phyloP scores from a whole-genome alignment of 2,329 filamentous ascomycete species.

The Fusarium succisae region DNA sequence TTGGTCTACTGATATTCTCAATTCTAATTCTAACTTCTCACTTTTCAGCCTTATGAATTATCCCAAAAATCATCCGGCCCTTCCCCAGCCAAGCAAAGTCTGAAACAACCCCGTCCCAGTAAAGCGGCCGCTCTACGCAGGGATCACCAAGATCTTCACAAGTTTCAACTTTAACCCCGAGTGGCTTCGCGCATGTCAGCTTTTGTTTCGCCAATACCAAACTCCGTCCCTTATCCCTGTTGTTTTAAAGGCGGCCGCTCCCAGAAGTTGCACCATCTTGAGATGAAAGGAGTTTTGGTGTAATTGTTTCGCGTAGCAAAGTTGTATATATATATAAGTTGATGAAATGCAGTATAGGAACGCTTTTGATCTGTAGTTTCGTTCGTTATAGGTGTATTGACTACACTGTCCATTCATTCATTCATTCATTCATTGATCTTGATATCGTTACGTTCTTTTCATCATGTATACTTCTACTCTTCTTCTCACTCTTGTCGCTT shows the following conservation, averaged over 20 bases:
- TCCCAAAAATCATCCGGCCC: not conserved
- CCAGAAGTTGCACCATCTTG: conserved; percentile 9
- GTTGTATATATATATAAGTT: conserved; percentile 5
- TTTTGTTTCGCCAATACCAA: conserved; percentile 28
- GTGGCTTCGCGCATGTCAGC: conserved; percentile 7
- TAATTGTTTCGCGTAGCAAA: not conserved
- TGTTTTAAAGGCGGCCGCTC: conserved; percentile 31
- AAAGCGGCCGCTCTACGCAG: conserved; percentile 20
- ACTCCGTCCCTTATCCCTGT: conserved; percentile 10
- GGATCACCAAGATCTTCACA: conserved; percentile 26
- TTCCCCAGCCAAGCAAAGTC: not conserved
- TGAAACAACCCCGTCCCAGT: conserved; percentile 18
- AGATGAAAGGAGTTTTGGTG: conserved; percentile 35
- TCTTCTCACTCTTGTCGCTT: conserved; percentile 32
- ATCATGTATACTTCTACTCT: conserved; percentile 35
- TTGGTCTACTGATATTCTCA: not conserved
- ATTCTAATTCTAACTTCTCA: rapidly evolving
- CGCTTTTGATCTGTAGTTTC: not conserved
- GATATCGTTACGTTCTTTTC: not conserved
- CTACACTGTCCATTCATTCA: conserved; percentile 29
- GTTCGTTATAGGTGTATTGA: conserved; percentile 36
- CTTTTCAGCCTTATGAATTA: not conserved
- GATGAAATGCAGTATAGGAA: not conserved
- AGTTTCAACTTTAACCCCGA: conserved; percentile 4
- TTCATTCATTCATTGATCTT: conserved; percentile 19